These are phyloP conservation scores for Esteya vermicola DNA, from an alignment of 2,329 filamentous ascomycete genomes.

Conservation along the genomic window DNA sequence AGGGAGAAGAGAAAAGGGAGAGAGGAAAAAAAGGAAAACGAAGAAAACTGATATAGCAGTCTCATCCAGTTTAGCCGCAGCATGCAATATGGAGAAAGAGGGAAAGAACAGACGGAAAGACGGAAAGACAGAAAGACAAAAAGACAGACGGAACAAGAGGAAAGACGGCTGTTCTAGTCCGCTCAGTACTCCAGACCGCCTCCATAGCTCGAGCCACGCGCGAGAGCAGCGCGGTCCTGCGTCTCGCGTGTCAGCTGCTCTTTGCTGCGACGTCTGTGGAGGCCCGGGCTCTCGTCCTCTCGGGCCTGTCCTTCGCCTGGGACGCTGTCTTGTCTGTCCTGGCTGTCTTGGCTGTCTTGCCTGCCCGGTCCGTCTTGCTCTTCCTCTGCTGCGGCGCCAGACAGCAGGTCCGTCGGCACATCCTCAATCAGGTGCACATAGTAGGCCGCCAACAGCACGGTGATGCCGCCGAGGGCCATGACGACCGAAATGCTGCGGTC, in stretches of 20 bases:
- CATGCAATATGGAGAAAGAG: too few species aligned
- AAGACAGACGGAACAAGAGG: not conserved
- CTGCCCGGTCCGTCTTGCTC: slow-evolving; percentile 4
- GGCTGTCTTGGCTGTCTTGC: too few species aligned
- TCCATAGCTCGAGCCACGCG: slow-evolving; percentile 34
- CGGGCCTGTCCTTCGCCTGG: too few species aligned
- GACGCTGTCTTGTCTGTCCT: too few species aligned
- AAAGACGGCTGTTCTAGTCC: not conserved
- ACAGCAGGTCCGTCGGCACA: slow-evolving; percentile 29
- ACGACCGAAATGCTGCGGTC: slow-evolving; percentile 83
- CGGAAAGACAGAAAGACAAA: too few species aligned
- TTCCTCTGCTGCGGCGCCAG: slow-evolving; percentile 27
- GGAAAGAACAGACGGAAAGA: too few species aligned
- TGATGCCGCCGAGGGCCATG: slow-evolving; percentile 67
- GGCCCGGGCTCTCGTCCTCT: too few species aligned
- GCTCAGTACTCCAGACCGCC: slow-evolving; percentile 29
- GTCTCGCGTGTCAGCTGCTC: slow-evolving; percentile 27
- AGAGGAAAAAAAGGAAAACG: too few species aligned
- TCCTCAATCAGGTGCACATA: slow-evolving; percentile 56
- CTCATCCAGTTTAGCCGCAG: too few species aligned
- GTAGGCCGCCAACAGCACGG: slow-evolving; percentile 62
- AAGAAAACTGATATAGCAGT: too few species aligned
- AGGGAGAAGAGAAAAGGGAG: too few species aligned
- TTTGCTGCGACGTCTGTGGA: slow-evolving; percentile 23
- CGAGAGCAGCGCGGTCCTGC: slow-evolving; percentile 29